Percentiles rank a stretch among this genome's conserved stretches.
These are phyloP conservation scores for Amylocystis lapponica DNA, from an alignment of 768 basidiomycete species.

Conservation along the genomic window DNA sequence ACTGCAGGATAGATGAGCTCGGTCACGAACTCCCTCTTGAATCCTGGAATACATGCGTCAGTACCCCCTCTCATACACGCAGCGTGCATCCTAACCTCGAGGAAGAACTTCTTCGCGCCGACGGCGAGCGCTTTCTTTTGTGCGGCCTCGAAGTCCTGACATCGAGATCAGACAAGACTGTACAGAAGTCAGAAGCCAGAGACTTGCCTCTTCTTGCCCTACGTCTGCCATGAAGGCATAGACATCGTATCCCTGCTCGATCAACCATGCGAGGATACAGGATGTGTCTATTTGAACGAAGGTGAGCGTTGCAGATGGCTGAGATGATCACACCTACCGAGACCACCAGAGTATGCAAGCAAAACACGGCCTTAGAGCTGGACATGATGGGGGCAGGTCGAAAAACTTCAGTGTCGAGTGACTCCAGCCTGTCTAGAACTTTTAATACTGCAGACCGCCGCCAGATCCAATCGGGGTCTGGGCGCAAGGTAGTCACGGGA, in stretches of 20 bases:
- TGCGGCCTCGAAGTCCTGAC: slow-evolving; percentile 89
- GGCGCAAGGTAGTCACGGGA: too few species aligned
- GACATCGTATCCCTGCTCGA: slow-evolving; percentile 97
- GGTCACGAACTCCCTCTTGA: slow-evolving; percentile 91
- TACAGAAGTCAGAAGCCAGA: background rate
- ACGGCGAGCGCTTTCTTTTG: slow-evolving; percentile 83
- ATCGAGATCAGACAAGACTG: background rate
- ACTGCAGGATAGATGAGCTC: slow-evolving; percentile 98
- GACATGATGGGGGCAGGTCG: slow-evolving; percentile 29
- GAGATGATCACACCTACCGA: slow-evolving; percentile 53
- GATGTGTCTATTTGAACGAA: slow-evolving; percentile 70
- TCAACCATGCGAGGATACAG: slow-evolving; percentile 98
- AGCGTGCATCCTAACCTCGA: slow-evolving; percentile 47
- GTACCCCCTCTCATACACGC: background rate
- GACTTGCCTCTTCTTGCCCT: slow-evolving; percentile 77
- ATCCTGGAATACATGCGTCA: slow-evolving; percentile 49
- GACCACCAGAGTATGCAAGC: slow-evolving; percentile 96
- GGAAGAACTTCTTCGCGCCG: slow-evolving; percentile 95
- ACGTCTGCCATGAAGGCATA: slow-evolving; percentile 97
- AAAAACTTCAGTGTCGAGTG: too few species aligned
- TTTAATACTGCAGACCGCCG: too few species aligned
- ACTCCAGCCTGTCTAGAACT: too few species aligned
- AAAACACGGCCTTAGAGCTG: slow-evolving; percentile 74
- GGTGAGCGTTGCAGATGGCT: background rate
- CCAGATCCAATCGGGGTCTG: too few species aligned